Percentiles rank a stretch among this genome's conserved stretches.
These are phyloP conservation scores for Penicillium sp. DNA, from an alignment of 2,329 filamentous ascomycete genomes.

Conservation along the genomic window DNA sequence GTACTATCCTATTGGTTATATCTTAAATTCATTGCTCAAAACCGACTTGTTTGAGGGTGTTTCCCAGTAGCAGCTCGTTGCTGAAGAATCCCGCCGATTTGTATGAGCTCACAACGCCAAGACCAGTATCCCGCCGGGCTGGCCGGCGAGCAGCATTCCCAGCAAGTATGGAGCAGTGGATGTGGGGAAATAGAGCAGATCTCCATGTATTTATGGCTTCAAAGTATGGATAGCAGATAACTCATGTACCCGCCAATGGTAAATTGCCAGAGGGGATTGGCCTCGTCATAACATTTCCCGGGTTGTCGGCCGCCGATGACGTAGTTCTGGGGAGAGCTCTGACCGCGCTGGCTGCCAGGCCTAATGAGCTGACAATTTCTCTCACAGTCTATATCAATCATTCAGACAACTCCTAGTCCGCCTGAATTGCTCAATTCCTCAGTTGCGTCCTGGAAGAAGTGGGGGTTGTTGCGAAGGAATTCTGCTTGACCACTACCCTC, in stretches of 20 bases:
- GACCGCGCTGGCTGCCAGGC: neutral
- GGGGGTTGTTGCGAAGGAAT: conserved; percentile 12
- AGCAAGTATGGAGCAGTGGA: conserved; percentile 7
- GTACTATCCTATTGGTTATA: neutral
- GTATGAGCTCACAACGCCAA: conserved; percentile 14
- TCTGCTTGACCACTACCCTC: conserved; percentile 5
- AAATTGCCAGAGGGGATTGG: conserved; percentile 4
- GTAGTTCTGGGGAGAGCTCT: conserved; percentile 29
- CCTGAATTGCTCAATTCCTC: conserved; percentile 1
- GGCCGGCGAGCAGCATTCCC: conserved; percentile 1
- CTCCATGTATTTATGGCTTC: neutral
- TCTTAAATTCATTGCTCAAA: too few relatives aligned
- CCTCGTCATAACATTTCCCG: conserved; percentile 32
- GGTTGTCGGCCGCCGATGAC: conserved; percentile 31
- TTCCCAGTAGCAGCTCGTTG: neutral
- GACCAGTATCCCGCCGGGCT: conserved; percentile 11
- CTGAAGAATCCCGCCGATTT: neutral
- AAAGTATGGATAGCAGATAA: conserved; percentile 12
- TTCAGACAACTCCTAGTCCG: neutral
- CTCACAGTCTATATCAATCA: conserved; percentile 1
- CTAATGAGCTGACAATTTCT: conserved; percentile 1
- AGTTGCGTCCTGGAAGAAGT: neutral
- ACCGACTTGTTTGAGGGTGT: too few relatives aligned
- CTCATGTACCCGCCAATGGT: conserved; percentile 8
- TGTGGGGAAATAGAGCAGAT: conserved; percentile 19